These are phyloP conservation scores for Fusarium oxysporum DNA, from an alignment of 2,329 filamentous ascomycete species.

Conservation along the genomic window DNA sequence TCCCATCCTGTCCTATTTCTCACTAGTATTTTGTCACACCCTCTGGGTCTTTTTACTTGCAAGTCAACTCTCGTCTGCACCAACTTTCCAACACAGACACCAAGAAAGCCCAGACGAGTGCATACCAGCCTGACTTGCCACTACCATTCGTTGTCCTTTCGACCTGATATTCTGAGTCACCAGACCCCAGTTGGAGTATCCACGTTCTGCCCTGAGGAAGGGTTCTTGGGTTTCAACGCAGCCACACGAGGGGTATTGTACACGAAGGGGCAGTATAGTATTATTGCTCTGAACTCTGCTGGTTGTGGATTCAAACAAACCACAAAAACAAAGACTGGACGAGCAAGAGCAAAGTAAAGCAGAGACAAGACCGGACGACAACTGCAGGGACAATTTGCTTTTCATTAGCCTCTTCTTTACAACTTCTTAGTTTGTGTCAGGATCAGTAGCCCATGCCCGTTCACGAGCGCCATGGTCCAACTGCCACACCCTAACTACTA, in stretches of 20 bases:
- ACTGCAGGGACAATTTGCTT: conserved; percentile 19
- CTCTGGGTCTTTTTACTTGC: conserved; percentile 27
- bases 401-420: conserved; percentile 25
- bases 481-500: conserved; percentile 33
- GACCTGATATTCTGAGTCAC: conserved; percentile 45
- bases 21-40: conserved; percentile 34
- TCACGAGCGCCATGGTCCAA: conserved; percentile 44
- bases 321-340: conserved; percentile 21
- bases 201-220: conserved; percentile 44
- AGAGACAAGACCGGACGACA: conserved; percentile 13
- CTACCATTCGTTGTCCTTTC: conserved; percentile 44
- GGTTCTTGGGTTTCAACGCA: conserved; percentile 39
- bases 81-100: conserved; percentile 40
- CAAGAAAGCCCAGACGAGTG: conserved; percentile 31
- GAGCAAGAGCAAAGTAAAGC: neutral
- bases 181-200: conserved; percentile 40
- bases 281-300: neutral
- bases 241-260: conserved; percentile 40
- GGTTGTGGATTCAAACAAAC: conserved; percentile 17
- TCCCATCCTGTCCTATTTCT: conserved; percentile 28
- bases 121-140: conserved; percentile 47
- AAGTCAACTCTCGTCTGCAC: conserved; percentile 20
- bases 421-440: conserved; percentile 37
- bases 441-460: conserved; percentile 19
- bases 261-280: neutral